Evolutionary conservation across 106 monocot species (phyloP).

Genomic region (Apostasia ramifera): DNA sequence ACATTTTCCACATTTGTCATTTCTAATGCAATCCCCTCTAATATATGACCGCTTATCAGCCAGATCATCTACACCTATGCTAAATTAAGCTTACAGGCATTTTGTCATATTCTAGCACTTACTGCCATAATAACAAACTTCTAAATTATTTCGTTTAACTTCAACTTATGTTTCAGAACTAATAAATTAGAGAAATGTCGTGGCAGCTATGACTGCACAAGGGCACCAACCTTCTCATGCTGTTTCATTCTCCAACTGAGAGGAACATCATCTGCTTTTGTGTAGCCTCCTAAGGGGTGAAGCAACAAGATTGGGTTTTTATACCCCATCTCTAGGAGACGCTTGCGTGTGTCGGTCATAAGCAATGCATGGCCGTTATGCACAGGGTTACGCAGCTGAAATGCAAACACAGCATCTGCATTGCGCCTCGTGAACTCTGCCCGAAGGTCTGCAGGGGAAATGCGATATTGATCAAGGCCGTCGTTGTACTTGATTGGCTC

Average conservation of each 20-base stretch:
- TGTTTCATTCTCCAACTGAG: constrained; percentile 95
- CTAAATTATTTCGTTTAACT: too few relatives aligned
- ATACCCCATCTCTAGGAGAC: constrained; percentile 83
- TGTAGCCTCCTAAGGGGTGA: constrained; percentile 87
- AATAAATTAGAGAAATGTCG: too few relatives aligned
- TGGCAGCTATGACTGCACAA: neutral
- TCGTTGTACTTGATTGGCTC: constrained; percentile 92
- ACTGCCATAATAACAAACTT: too few relatives aligned
- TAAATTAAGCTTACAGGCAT: too few relatives aligned
- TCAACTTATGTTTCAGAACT: too few relatives aligned
- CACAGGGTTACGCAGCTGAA: constrained; percentile 94
- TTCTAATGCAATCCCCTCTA: too few relatives aligned
- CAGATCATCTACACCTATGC: too few relatives aligned
- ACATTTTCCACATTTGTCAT: too few relatives aligned
- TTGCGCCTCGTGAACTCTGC: constrained; percentile 72
- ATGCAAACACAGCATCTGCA: constrained; percentile 97
- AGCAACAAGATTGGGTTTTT: constrained; percentile 80
- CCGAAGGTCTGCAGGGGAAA: constrained; percentile 80
- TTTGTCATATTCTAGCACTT: too few relatives aligned
- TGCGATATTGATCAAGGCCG: constrained; percentile 74
- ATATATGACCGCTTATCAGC: too few relatives aligned
- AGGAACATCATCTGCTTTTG: constrained; percentile 96
- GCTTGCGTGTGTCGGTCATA: constrained; percentile 82
- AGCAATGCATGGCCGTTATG: constrained; percentile 95
- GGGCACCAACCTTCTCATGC: constrained; percentile 67